Base-by-base conservation (phyloP, 371 early-diverging fungal species). In the Agmasoma carcini region DNA sequence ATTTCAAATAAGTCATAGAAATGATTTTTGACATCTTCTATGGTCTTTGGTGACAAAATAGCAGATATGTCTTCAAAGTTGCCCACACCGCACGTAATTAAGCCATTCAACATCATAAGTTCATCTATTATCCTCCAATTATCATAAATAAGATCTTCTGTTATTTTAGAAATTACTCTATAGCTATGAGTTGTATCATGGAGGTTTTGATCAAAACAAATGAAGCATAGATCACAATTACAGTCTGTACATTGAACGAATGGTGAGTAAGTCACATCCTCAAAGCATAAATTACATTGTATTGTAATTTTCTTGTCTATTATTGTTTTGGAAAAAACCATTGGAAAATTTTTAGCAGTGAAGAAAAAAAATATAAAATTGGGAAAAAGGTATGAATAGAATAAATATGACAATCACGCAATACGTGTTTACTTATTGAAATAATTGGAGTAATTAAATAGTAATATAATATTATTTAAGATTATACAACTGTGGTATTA, bases 61-160 rank as follows among this genome's bases (percentile, higher is more conserved):
- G 83, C 85, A 0, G 90, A 81, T 38, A 90, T 83, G 37, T 85
- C 88, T 63, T 82, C 83, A 90, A 91, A 95, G 76, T 91, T 94
- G 38, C 95, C 95, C 54, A 93, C 79, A 17, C 95, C 97, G 73
- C 80, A 85, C 69, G 81, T 80, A 66, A 85, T 83, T 26, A 88
- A 77, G 2, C 85, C 88, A 63, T 92, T 90, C 30, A 92, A 81
- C 62, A 97, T 77, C 46, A 89, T 60, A 27, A 90, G 75, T 75
- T 97, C 94, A 67, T 97, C 97, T 55, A 93, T 86, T 4, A 91
- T 88, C 39, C 83, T 84, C 97, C 95, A 96, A 45, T 83, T 80
- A 19, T 77, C 75, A 19, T 82, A 81, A 59, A 84, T 85, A 15
- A 89, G 80, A 11, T 87, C 84, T 61, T 85, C 89, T 37, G 80